These are phyloP conservation scores for Sordariomycetes sp. DNA, from an alignment of 2,329 filamentous ascomycete species.

Conservation along the genomic window DNA sequence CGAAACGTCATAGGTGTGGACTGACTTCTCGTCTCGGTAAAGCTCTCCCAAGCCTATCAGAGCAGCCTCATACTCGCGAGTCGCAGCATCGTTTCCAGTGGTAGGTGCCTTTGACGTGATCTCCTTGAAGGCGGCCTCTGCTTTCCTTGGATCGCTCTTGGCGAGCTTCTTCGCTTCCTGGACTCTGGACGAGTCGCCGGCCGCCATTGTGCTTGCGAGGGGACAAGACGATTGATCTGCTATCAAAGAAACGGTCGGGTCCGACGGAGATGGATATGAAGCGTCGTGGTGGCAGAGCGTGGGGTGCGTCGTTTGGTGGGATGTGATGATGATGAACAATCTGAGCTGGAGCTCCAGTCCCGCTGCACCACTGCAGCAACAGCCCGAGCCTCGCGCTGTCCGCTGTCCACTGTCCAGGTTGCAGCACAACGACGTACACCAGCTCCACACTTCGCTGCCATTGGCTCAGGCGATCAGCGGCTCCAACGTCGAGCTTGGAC, in stretches of 20 bases:
- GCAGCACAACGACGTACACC: conserved; percentile 5
- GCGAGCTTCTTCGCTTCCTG: conserved; percentile 80
- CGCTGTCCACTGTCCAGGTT: background rate
- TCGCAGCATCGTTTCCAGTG: conserved; percentile 71
- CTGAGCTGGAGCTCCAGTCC: conserved; percentile 9
- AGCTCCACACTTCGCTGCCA: background rate
- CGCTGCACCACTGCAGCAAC: background rate
- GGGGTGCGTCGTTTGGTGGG: conserved; percentile 8
- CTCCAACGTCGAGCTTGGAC: background rate
- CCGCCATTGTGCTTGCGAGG: conserved; percentile 35
- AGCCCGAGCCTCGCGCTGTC: background rate
- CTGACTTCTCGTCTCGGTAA: conserved; percentile 80
- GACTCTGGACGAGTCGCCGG: conserved; percentile 57
- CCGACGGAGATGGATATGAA: conserved; percentile 2
- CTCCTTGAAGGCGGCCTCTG: conserved; percentile 81
- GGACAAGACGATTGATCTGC: background rate
- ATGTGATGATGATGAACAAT: conserved; percentile 7
- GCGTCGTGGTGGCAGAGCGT: conserved; percentile 8
- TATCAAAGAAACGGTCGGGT: too few species aligned
- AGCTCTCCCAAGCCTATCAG: conserved; percentile 84
- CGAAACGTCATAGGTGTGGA: conserved; percentile 9
- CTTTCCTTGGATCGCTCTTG: conserved; percentile 73
- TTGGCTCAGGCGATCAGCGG: background rate
- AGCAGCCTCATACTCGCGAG: conserved; percentile 85
- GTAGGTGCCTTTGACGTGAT: conserved; percentile 80